phyloP scores from a whole-genome alignment of 2,329 filamentous ascomycete genomes.

The Onygenales sp. region DNA sequence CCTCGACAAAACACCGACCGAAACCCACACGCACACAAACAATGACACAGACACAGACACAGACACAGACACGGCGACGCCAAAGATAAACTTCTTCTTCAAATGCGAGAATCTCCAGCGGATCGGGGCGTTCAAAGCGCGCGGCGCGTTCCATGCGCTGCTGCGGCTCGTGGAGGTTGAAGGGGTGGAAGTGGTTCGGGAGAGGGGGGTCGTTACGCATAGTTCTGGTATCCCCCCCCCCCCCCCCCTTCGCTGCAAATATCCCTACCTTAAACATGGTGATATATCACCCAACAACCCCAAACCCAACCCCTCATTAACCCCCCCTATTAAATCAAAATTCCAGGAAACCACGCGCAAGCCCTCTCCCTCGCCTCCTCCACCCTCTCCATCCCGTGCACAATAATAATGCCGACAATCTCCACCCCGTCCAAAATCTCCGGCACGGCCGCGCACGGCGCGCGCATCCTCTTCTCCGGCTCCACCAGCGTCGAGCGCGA shows the following conservation, averaged over 20 bases:
- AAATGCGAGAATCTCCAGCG: constrained; percentile 93
- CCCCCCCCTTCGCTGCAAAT: no score
- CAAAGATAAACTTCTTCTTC: constrained; percentile 70
- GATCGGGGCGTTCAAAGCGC: constrained; percentile 84
- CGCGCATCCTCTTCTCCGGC: constrained; percentile 70
- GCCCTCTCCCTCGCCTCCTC: constrained; percentile 77
- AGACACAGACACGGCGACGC: constrained; percentile 20
- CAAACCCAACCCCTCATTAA: not conserved
- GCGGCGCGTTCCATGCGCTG: constrained; percentile 83
- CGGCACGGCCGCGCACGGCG: constrained; percentile 69
- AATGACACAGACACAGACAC: no score
- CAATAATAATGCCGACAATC: constrained; percentile 90
- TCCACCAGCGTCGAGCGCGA: constrained; percentile 73
- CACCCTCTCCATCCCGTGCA: constrained; percentile 62
- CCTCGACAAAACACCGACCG: constrained; percentile 48
- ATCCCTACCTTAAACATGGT: no score
- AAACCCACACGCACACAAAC: constrained; percentile 46
- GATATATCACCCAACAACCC: no score
- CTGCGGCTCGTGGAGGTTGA: constrained; percentile 55
- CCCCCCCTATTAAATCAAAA: not conserved
- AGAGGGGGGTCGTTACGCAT: constrained; percentile 76
- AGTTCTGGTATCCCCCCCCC: constrained; percentile 57
- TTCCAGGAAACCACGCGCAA: constrained; percentile 85
- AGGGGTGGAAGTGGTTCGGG: constrained; percentile 51
- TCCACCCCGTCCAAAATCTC: constrained; percentile 78